Evolutionary conservation across 768 basidiomycete species (phyloP), one percentile per base, ranked within the genome.

Genomic region (Macrolepiota fuliginosa): DNA sequence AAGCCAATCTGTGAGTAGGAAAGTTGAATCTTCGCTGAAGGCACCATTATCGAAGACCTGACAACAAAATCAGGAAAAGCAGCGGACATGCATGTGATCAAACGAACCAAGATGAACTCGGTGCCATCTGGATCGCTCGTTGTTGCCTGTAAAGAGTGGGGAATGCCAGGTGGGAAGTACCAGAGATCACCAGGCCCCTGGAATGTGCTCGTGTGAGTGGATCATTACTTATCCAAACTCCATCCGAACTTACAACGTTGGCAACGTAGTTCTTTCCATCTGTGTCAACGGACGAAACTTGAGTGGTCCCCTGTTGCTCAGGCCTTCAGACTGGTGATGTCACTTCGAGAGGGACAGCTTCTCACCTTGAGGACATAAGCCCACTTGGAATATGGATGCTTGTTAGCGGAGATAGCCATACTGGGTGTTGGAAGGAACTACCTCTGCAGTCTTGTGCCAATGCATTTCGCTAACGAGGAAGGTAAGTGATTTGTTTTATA

Each of bases 1-100:
- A 15, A 84, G 65, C 81, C 83, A 85, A 66, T 86, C 84, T 2
- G 83, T 83, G 55, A 84, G 66, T 79, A 85, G 68, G 71, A 85
- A 83, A 2, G 84, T 84, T 2, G 74, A 71, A 64, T 83, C 81
- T 66, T 84, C 83, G 68, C 75, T 78, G 69, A 85, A 84, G 15
- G 66, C 72, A 1, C 84, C 84, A 59, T 76, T 71, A 66, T 81
- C 77, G 65, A 85, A 85, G 22, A 85, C 72, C 81, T 82, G 52
- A 9, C 13, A 0, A 54, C 5, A n/a, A 4, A 19, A 45, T 67
- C 19, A 63, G 49, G 50, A 17, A 12, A 29, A 11, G 50, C 27
- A 36, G 2, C 9, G 2, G 12, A 39, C 12, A 24, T n/a, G 15
- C 37, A 19, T 19, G 32, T 1, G 12, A 54, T 4, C 3, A 47